Base-by-base conservation (phyloP, 2,329 filamentous ascomycete species). In the Cytospora paraplurivora region DNA sequence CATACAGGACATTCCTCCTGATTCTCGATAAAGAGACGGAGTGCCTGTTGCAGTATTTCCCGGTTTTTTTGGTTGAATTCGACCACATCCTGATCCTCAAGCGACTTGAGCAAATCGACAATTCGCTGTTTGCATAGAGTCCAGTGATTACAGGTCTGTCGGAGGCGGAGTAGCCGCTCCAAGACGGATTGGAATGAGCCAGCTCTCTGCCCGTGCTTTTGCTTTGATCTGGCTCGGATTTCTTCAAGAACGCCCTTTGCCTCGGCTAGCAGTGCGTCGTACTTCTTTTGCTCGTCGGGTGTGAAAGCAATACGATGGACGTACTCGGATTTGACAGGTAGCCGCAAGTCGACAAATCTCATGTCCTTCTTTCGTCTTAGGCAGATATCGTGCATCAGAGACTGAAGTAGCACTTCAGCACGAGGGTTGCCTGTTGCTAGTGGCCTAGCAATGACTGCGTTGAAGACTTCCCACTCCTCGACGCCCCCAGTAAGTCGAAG, bases 71-170 rank as follows among this genome's bases (percentile, higher is more conserved):
- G 82, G 2, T 86, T 94, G 32, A 96, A 80, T 0, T 84, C 81
- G 0, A 96, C 88, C 1, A 88, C 80, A 55, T 86, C 84, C 68
- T 90, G 80, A 17, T 85, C 82, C 51, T 91, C 88, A 2, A 96
- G 80, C 1, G 91, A 79, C 21, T 84, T 79, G 72, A 94, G 80
- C 27, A 96, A 81, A n/a, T 87, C 85, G 11, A 85, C 83, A n/a
- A 96, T 82, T 13, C 91, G 87, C 37, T 89, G 82, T 56, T 88
- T 89, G 71, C 91, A 92, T 12, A 97, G 82, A 10, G 89, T 88
- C 91, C 92, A 96, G 73, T 96, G 93, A 68, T 94, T 93, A 76
- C 93, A 97, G 13, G 81, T 83, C 76, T 97, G 93, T 19, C 93
- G 86, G 68, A 96, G 85, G 13, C 93, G 88, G 7, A 97, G 84